phyloP scores from a whole-genome alignment of 306 rosid species.

The Elaeagnus macrophylla region DNA sequence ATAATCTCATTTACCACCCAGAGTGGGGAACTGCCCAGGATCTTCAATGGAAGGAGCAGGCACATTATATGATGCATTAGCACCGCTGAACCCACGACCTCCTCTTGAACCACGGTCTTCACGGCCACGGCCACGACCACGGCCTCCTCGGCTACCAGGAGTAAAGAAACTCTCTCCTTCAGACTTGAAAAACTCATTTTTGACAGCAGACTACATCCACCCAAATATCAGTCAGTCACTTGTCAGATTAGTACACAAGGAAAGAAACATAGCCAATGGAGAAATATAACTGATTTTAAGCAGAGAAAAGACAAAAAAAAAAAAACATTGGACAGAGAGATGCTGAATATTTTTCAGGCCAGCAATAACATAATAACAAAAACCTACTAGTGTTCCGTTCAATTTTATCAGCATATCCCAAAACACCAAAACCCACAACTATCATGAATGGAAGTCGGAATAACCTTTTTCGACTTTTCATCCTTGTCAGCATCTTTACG shows the following conservation, averaged over 20 bases:
- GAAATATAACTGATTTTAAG: not conserved
- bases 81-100: constrained; percentile 35
- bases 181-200: constrained; percentile 89
- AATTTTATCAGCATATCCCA: too few relatives aligned
- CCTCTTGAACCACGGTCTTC: constrained; percentile 77
- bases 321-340: not conserved
- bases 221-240: constrained; percentile 5
- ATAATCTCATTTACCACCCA: constrained; percentile 69
- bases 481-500: constrained; percentile 84
- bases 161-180: constrained; percentile 57
- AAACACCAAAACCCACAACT: not conserved
- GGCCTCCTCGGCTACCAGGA: constrained; percentile 56
- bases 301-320: too few relatives aligned
- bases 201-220: constrained; percentile 61
- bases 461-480: constrained; percentile 84
- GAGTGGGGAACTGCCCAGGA: constrained; percentile 74
- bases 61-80: constrained; percentile 24
- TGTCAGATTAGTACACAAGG: not conserved
- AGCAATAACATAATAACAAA: not conserved
- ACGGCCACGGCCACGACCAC: constrained; percentile 68
- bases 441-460: not conserved
- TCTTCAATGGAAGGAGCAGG: constrained; percentile 81
- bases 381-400: not conserved
- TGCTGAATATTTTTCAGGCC: not conserved
- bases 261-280: not conserved